phyloP scores from a whole-genome alignment of 1,139 yeast species.

The Protomyces lactucae-debilis region DNA sequence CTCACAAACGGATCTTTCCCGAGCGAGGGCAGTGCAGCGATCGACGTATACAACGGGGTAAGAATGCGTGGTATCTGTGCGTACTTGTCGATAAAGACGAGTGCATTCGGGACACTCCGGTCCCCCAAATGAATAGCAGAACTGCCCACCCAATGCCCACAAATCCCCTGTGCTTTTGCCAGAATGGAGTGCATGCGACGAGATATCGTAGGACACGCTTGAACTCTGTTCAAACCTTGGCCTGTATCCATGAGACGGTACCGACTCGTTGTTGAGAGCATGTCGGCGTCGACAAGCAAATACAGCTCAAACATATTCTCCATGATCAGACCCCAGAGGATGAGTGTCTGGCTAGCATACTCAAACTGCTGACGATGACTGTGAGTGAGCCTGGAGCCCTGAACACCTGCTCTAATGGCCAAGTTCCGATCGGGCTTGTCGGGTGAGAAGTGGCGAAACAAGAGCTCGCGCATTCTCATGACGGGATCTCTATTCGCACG shows the following conservation, averaged over 20 bases:
- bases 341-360: slow-evolving; percentile 60
- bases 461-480: slow-evolving; percentile 51
- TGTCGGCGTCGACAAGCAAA: slow-evolving; percentile 66
- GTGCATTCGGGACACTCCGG: slow-evolving; percentile 71
- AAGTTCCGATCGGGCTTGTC: slow-evolving; percentile 46
- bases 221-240: slow-evolving; percentile 68
- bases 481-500: slow-evolving; percentile 63
- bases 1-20: slow-evolving; percentile 48
- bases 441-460: slow-evolving; percentile 49
- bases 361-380: slow-evolving; percentile 63
- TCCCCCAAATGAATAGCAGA: slow-evolving; percentile 73
- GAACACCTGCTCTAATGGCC: slow-evolving; percentile 57
- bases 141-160: slow-evolving; percentile 66
- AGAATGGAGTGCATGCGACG: slow-evolving; percentile 64
- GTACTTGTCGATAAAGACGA: slow-evolving; percentile 68
- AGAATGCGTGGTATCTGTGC: slow-evolving; percentile 68
- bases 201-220: slow-evolving; percentile 61
- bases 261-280: slow-evolving; percentile 47
- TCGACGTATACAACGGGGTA: slow-evolving; percentile 59
- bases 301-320: slow-evolving; percentile 67
- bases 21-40: slow-evolving; percentile 51
- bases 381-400: slow-evolving; percentile 66
- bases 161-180: slow-evolving; percentile 54
- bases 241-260: slow-evolving; percentile 67
- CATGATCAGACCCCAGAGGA: slow-evolving; percentile 68